Evolutionary conservation across 1,284 basidiomycete genomes (phyloP), one percentile per base, ranked within the genome.

Genomic region (Thecaphora frezii): DNA sequence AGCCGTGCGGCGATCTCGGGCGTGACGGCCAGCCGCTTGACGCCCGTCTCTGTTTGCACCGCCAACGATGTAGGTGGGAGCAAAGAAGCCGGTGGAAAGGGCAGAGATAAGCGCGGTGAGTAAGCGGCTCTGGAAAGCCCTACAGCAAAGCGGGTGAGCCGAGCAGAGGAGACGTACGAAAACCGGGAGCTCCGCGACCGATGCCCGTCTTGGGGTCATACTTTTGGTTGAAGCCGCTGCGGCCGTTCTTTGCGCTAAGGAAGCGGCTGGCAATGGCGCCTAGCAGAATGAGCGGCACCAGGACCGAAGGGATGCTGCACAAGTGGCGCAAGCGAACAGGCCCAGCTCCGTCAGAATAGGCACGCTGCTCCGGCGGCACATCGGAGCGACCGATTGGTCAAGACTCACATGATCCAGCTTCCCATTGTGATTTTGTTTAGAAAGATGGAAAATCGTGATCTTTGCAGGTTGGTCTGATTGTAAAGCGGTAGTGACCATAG

Each of bases 181-280:
- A 76, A 10, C 73, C 73, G 25, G 73, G 73, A 24, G 73, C 73
- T 24, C 73, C 73, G 4, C 73, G 56, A 5, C 73, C 73, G 7
- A 76, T 55, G 5, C 73, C 73, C 1, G 73, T 76, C 50, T 65
- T 69, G 40, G 73, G 73, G 43, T 76, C 73, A 36, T 74, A 76
- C 25, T 59, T 63, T 43, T 60, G 60, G 23, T 57, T 58, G 36
- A 59, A 63, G 24, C 59, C 59, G 8, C 12, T 4, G 12, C 33
- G 12, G 16, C 43, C 39, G 22, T 23, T 10, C 23, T 28, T 44
- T 8, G 33, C 22, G n/a, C 55, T 56, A 12, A 63, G 51, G 44
- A 67, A 60, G 39, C 57, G 59, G 3, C 60, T 57, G 44, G 60
- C 60, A 2, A 63, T 54, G 3, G 59, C 59, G 16, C 65, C 65